phyloP scores from a whole-genome alignment of 2,329 filamentous ascomycete genomes.

The Clarireedia monteithiana region DNA sequence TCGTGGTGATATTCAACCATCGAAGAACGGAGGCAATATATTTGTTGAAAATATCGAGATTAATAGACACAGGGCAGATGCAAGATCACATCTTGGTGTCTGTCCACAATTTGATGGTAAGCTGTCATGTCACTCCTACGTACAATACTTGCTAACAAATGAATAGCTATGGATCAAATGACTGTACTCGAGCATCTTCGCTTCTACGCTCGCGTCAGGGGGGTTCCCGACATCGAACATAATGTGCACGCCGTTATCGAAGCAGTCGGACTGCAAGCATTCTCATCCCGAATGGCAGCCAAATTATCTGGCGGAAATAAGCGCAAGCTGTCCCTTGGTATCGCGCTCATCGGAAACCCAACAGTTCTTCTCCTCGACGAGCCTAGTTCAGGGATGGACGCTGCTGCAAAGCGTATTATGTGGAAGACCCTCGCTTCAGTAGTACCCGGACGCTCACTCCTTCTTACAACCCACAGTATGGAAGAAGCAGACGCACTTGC shows the following conservation, averaged over 20 bases:
- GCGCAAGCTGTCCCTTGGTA: conserved; percentile 81
- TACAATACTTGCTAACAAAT: background rate
- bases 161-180: conserved; percentile 73
- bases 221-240: conserved; percentile 64
- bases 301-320: conserved; percentile 87
- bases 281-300: conserved; percentile 65
- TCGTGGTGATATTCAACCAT: conserved; percentile 75
- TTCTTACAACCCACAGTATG: conserved; percentile 92
- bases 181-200: conserved; percentile 78
- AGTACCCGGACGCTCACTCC: conserved; percentile 67
- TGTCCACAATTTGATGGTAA: conserved; percentile 69
- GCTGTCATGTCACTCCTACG: background rate
- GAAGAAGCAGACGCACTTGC: conserved; percentile 90
- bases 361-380: conserved; percentile 83
- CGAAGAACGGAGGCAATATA: conserved; percentile 63
- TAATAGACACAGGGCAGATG: conserved; percentile 60
- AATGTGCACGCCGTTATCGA: conserved; percentile 73
- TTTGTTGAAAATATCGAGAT: conserved; percentile 74
- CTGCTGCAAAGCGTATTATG: conserved; percentile 85
- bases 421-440: conserved; percentile 76
- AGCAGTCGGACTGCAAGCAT: conserved; percentile 69
- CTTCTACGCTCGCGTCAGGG: conserved; percentile 82
- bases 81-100: conserved; percentile 75
- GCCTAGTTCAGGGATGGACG: conserved; percentile 81
- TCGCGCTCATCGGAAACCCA: conserved; percentile 88